Conservation (phyloP, 768 basidiomycete genomes). For the Scleroderma citrinum region DNA sequence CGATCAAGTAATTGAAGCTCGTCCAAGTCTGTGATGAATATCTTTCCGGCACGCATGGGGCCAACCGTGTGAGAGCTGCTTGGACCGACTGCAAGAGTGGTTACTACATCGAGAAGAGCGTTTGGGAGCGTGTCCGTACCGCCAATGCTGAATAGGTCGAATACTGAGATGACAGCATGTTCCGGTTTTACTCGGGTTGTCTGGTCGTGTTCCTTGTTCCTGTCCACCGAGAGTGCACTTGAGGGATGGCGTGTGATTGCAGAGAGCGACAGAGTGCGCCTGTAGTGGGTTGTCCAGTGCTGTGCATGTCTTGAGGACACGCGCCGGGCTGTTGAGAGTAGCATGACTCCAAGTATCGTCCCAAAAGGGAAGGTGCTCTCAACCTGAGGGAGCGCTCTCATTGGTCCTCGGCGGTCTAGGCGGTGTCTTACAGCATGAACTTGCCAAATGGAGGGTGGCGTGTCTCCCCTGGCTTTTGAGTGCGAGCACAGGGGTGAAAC, state of each 20-base stretch:
- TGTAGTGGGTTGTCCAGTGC: neutral
- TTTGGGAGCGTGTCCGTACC: constrained; percentile 45
- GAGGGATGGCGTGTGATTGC: constrained; percentile 1
- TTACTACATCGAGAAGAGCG: neutral
- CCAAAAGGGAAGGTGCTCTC: too few relatives aligned
- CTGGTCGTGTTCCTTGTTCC: constrained; percentile 3
- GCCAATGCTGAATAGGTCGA: constrained; percentile 90
- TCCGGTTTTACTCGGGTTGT: constrained; percentile 39
- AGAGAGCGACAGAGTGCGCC: constrained; percentile 15
- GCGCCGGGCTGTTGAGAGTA: constrained; percentile 1
- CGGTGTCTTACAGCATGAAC: too few relatives aligned
- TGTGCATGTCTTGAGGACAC: neutral
- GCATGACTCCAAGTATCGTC: neutral
- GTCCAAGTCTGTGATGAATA: constrained; percentile 73
- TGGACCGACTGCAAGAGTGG: constrained; percentile 40
- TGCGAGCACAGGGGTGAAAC: too few relatives aligned
- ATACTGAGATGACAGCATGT: constrained; percentile 90
- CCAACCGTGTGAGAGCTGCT: constrained; percentile 65
- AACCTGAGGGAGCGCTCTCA: too few relatives aligned
- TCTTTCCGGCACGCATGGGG: constrained; percentile 89
- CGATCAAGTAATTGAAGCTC: constrained; percentile 66
- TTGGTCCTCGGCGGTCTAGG: too few relatives aligned
- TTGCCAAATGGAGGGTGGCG: too few relatives aligned
- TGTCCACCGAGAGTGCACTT: neutral
- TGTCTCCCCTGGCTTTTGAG: too few relatives aligned